phyloP scores from a whole-genome alignment of 768 basidiomycete species.

The Tephrocybe sp. region DNA sequence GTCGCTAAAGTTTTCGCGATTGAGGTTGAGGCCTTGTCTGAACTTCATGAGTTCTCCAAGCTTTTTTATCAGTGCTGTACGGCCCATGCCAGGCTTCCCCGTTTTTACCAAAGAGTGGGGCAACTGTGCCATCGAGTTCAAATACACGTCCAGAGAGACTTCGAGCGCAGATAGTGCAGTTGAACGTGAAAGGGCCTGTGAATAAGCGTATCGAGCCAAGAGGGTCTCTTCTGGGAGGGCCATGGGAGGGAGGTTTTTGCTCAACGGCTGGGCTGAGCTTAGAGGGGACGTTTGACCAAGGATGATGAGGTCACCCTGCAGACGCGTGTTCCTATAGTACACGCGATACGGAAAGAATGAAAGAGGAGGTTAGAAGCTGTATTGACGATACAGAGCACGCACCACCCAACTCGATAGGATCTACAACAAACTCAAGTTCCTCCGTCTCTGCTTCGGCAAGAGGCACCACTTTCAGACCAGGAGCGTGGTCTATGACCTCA shows the following conservation, averaged over 20 bases:
- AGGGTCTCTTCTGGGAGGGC: conserved; percentile 68
- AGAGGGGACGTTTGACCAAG: conserved; percentile 68
- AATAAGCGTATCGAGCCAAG: conserved; percentile 86
- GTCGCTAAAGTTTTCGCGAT: conserved; percentile 84
- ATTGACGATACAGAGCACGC: conserved; percentile 14
- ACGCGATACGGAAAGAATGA: neutral
- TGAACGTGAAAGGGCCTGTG: conserved; percentile 87
- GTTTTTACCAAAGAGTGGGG: conserved; percentile 75
- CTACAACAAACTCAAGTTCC: conserved; percentile 89
- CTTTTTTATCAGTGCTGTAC: conserved; percentile 86
- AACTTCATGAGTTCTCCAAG: conserved; percentile 90
- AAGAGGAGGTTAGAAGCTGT: conserved; percentile 3
- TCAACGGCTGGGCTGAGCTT: conserved; percentile 47
- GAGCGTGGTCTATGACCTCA: conserved; percentile 53
- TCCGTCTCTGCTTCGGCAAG: conserved; percentile 77
- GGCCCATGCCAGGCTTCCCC: conserved; percentile 79
- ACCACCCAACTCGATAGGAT: conserved; percentile 77
- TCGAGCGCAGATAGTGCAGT: conserved; percentile 88
- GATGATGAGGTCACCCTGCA: conserved; percentile 91
- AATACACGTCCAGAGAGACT: conserved; percentile 75
- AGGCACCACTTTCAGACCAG: conserved; percentile 59
- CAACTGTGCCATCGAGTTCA: conserved; percentile 77
- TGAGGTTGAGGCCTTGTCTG: conserved; percentile 88
- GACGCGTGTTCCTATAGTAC: conserved; percentile 64
- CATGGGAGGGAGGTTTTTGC: conserved; percentile 45